Evolutionary conservation across 2,329 filamentous ascomycete species (phyloP), one percentile per base, ranked within the genome.

Genomic region (Diaporthe citriasiana): DNA sequence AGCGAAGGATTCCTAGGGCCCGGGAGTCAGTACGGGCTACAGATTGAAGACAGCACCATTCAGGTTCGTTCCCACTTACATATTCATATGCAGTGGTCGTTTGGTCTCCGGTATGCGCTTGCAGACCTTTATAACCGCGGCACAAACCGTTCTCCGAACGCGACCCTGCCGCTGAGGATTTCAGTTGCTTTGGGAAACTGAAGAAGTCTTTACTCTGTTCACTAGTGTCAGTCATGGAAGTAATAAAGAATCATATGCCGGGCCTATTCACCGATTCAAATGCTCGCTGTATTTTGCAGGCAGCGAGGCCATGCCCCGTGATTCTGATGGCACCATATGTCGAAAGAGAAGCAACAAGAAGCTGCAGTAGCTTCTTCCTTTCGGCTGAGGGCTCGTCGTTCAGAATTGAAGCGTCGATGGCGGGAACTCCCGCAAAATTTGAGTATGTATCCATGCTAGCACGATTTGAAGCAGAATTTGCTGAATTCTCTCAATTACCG

Each of bases 261-360:
- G 25, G 38, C 7, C 4, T 27, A 17, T 2, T 60, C 12, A 60
- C 57, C 15, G 57, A 60, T 60, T 60, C 57, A 10, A 60, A 60
- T 22, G 57, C n/a, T 40, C 57, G n/a, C 13, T 60, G 57, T 30
- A 60, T 60, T 45, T 60, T 60, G 57, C 1, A 12, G 1, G 57
- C 57, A 30, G n/a, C 8, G 8, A 60, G 7, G 38, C 57, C 57
- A 40, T 60, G 57, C 15, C 57, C 57, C 25, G 57, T 60, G 3
- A 60, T 30, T 15, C 38, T 30, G n/a, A 60, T 45, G n/a, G 57
- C 57, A 25, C 57, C 57, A 19, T 60, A 60, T 22, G 57, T 60
- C n/a, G 57, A 60, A 45, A 60, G n/a, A 30, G 57, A 60, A 1
- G 57, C 38, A 8, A 60, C 57, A 6, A 60, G 57, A 4, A 42